Evolutionary conservation across 352 stramenopile genomes (phyloP).

Genomic region (Hyaloperonospora arabidopsidis): DNA sequence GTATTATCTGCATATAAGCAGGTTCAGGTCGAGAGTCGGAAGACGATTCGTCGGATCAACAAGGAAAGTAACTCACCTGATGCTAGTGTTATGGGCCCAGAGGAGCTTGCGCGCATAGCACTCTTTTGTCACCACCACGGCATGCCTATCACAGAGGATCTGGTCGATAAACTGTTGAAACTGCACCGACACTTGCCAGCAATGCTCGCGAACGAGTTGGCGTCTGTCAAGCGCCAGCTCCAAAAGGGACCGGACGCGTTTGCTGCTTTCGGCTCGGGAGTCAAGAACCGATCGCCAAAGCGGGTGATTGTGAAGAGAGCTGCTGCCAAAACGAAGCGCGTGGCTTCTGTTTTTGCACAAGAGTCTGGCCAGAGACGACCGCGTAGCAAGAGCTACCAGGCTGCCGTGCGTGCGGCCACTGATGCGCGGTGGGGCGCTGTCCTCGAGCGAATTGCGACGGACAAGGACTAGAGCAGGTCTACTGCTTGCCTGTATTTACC

Average conservation of each 20-base stretch:
- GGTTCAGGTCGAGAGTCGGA: constrained; percentile 12
- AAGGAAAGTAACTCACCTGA: constrained; percentile 8
- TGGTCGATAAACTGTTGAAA: constrained; percentile 36
- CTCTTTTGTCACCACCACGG: constrained; percentile 56
- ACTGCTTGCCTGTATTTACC: constrained; percentile 23
- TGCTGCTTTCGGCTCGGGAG: constrained; percentile 4
- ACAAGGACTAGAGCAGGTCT: constrained; percentile 18
- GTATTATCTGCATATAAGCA: constrained; percentile 19
- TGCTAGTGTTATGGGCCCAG: constrained; percentile 24
- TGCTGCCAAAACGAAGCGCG: constrained; percentile 13
- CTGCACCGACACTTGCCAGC: constrained; percentile 34
- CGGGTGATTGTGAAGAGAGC: constrained; percentile 17
- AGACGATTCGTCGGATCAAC: constrained; percentile 20
- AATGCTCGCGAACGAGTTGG: constrained; percentile 38
- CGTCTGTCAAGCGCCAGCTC: constrained; percentile 30
- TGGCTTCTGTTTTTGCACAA: constrained; percentile 1
- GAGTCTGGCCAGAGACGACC: constrained; percentile 9
- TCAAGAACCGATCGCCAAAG: constrained; percentile 3
- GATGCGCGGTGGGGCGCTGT: constrained; percentile 26
- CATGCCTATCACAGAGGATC: constrained; percentile 30
- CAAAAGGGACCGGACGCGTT: constrained; percentile 26
- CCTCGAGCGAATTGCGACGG: constrained; percentile 20
- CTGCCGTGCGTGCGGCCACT: constrained; percentile 17
- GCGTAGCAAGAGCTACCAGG: constrained; percentile 26
- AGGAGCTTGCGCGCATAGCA: constrained; percentile 40